Base-by-base conservation (phyloP, 352 stramenopile genomes). In the Pilasporangium apinafurcum region DNA sequence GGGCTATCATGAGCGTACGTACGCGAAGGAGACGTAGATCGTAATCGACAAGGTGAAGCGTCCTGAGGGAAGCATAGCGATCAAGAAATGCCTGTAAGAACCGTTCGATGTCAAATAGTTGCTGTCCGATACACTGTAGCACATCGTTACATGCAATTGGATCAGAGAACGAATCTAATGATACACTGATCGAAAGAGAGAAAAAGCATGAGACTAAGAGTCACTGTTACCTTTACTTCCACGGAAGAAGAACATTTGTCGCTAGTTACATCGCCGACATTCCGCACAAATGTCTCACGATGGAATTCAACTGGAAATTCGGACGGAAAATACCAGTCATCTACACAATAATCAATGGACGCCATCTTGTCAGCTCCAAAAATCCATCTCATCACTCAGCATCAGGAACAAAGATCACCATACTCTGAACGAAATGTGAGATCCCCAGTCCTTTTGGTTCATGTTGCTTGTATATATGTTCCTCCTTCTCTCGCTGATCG, bases 1-100 rank as follows among this genome's bases (percentile, higher is more conserved):
- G n/a, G n/a, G n/a, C n/a, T n/a, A n/a, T n/a, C n/a, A n/a, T n/a
- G n/a, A n/a, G n/a, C n/a, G n/a, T 7, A 25, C 55, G 34, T 58
- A 85, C 75, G 31, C 51, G 59, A 52, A 83, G 57, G 31, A 84
- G 53, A 9, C 53, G 58, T 3, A 85, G 30, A 32, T 84, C 72
- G 46, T 88, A 88, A 56, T 86, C 70, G 7, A 82, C 59, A 20
- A 88, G 50, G 30, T 76, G 56, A 36, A 61, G 59, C 5, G 49
- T 36, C 28, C 53, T 56, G 31, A 83, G 60, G 0, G 58, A 45
- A 20, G 54, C 51, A 27, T 82, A 83, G 6, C 44, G 59, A 37
- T 57, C 50, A 21, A 88, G 41, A 44, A 86, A 77, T 4, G 44
- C 28, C 3, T 58, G 59, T 8, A 88, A 34, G 41, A 86, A 85